Percentiles rank a stretch among this genome's conserved stretches.
Conservation (phyloP, 1,284 basidiomycete species). For the Leccinum fallax region DNA sequence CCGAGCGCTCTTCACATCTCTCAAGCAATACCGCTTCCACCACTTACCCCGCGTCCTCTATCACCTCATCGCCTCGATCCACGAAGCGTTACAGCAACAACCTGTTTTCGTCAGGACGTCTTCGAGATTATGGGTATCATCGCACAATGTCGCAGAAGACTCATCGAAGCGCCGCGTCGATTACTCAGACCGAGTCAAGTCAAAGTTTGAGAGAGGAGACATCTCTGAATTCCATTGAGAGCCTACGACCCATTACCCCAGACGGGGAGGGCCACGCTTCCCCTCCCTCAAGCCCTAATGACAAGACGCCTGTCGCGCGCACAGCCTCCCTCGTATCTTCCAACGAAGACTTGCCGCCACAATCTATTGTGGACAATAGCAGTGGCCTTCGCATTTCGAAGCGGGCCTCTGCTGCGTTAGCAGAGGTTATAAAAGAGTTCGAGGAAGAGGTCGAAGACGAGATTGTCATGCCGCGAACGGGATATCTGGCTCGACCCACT, state of each 20-base stretch:
- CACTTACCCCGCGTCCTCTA: conserved; percentile 44
- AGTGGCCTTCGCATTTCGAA: conserved; percentile 41
- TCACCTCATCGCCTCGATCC: conserved; percentile 50
- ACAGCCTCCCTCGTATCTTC: conserved; percentile 41
- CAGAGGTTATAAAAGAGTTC: conserved; percentile 71
- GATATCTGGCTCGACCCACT: conserved; percentile 43
- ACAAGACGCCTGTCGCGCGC: conserved; percentile 42
- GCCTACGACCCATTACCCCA: conserved; percentile 54
- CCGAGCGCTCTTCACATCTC: conserved; percentile 47
- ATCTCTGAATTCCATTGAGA: conserved; percentile 47
- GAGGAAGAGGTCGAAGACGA: conserved; percentile 70
- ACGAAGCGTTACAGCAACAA: conserved; percentile 80
- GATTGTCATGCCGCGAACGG: conserved; percentile 69
- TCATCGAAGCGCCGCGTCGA: conserved; percentile 49
- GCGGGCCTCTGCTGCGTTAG: conserved; percentile 68
- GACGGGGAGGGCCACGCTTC: conserved; percentile 45
- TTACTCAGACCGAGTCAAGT: conserved; percentile 52
- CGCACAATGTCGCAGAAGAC: conserved; percentile 54
- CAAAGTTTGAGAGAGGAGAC: conserved; percentile 46
- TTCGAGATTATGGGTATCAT: conserved; percentile 72
- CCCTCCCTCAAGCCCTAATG: conserved; percentile 55
- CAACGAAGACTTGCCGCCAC: conserved; percentile 28
- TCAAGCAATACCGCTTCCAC: conserved; percentile 47
- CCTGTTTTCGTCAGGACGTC: conserved; percentile 75
- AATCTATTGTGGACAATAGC: conserved; percentile 31